phyloP scores from a whole-genome alignment of 805 yeast genomes.

The Dipodascus albidus region DNA sequence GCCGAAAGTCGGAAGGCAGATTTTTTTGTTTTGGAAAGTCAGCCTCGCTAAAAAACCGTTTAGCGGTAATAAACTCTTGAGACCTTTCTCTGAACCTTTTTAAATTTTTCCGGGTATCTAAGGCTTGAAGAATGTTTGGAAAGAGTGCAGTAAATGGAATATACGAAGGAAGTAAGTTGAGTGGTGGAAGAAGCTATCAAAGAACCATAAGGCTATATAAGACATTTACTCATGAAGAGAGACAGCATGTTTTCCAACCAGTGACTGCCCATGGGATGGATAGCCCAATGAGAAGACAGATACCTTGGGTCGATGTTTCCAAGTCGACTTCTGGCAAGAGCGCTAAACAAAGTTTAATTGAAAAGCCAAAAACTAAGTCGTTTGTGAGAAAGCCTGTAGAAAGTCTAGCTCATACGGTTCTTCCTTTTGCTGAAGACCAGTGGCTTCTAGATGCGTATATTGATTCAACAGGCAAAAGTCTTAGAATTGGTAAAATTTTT shows the following conservation, averaged over 20 bases:
- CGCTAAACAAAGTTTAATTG: no score
- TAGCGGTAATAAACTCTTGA: neutral
- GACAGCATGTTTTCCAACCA: neutral
- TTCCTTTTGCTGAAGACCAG: neutral
- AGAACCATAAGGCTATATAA: neutral
- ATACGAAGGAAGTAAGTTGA: neutral
- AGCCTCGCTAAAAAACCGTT: neutral
- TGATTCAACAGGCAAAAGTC: neutral
- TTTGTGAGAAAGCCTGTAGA: neutral
- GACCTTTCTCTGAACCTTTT: neutral
- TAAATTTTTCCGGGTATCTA: neutral
- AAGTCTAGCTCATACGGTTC: neutral
- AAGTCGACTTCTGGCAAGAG: neutral
- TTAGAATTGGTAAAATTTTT: neutral
- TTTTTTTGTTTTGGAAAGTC: no score
- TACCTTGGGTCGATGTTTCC: neutral
- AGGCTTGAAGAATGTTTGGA: neutral
- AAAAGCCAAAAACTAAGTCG: no score
- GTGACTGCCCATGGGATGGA: neutral
- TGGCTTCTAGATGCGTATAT: neutral
- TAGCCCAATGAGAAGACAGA: neutral
- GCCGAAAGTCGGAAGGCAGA: no score
- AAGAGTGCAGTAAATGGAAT: neutral
- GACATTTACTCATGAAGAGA: neutral
- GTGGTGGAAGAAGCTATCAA: neutral